A percentile compares a stretch with the other conserved stretches of the same genome.
These are phyloP conservation scores for Arachnomyces sp. DNA, from an alignment of 2,329 filamentous ascomycete genomes.

Conservation along the genomic window DNA sequence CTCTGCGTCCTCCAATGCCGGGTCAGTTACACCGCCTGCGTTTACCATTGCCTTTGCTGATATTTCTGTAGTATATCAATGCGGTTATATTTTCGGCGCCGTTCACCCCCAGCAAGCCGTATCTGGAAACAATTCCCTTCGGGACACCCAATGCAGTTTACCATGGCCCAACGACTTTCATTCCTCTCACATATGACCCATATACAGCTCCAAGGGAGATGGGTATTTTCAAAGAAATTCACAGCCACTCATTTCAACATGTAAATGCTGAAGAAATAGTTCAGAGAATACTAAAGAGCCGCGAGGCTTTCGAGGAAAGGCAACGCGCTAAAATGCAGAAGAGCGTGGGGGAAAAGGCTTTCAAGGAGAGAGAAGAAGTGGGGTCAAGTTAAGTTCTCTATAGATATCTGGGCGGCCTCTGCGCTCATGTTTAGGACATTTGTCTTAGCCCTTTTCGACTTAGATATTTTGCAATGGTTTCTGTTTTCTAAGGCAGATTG, in stretches of 20 bases:
- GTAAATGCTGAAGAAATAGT: constrained; percentile 94
- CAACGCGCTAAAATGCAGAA: constrained; percentile 89
- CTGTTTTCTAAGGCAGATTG: no score
- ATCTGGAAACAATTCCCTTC: constrained; percentile 67
- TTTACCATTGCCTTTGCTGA: constrained; percentile 9
- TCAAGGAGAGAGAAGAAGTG: constrained; percentile 51
- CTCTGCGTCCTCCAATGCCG: constrained; percentile 93
- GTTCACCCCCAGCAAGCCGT: constrained; percentile 72
- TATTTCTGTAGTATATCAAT: constrained; percentile 64
- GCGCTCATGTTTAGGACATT: no score
- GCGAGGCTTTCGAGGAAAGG: constrained; percentile 81
- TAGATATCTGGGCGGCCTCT: no score
- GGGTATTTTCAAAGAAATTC: constrained; percentile 76
- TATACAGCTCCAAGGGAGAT: constrained; percentile 74
- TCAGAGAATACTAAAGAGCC: constrained; percentile 76
- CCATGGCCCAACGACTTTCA: constrained; percentile 91
- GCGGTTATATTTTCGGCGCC: constrained; percentile 84
- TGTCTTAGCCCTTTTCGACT: no score
- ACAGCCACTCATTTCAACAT: constrained; percentile 68
- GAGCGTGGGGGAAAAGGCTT: constrained; percentile 63
- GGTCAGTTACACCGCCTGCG: constrained; percentile 43
- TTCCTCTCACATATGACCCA: constrained; percentile 67
- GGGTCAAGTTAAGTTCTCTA: constrained; percentile 9
- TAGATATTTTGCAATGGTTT: no score
- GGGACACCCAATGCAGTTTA: constrained; percentile 75